A percentile compares a stretch with the other conserved stretches of the same genome.
Conservation (phyloP, 2,329 filamentous ascomycete genomes). For the Verticillium dahliae region DNA sequence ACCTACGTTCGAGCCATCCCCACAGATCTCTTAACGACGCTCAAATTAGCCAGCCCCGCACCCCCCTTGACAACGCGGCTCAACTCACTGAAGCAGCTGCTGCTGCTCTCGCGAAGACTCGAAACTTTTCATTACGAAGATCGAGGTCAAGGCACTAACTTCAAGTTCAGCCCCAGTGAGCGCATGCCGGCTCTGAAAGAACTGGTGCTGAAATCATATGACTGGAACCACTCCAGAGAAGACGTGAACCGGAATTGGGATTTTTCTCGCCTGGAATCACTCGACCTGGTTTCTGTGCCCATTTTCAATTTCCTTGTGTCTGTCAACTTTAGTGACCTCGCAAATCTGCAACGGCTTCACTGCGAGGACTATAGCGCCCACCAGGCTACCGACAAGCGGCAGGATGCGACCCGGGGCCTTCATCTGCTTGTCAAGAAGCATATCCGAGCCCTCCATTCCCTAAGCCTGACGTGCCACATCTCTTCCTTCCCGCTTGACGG, state of each 20-base stretch:
- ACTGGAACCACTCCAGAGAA: slow-evolving; percentile 36
- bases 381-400: slow-evolving; percentile 23
- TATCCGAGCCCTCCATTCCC: slow-evolving; percentile 26
- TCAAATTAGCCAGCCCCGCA: slow-evolving; percentile 30
- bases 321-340: slow-evolving; percentile 28
- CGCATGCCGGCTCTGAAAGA: slow-evolving; percentile 34
- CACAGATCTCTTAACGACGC: slow-evolving; percentile 27
- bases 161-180: slow-evolving; percentile 30
- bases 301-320: slow-evolving; percentile 36
- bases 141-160: slow-evolving; percentile 36
- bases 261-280: slow-evolving; percentile 32
- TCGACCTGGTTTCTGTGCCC: slow-evolving; percentile 37
- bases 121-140: slow-evolving; percentile 35
- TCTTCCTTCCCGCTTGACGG: slow-evolving; percentile 31
- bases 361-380: slow-evolving; percentile 40
- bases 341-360: slow-evolving; percentile 27
- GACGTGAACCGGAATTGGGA: slow-evolving; percentile 37
- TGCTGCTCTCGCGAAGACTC: slow-evolving; percentile 27
- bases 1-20: slow-evolving; percentile 32
- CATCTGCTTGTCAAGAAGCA: slow-evolving; percentile 29
- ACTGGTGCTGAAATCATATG: slow-evolving; percentile 37
- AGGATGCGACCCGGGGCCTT: slow-evolving; percentile 31
- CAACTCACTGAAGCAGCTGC: slow-evolving; percentile 33
- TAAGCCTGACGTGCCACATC: slow-evolving; percentile 36
- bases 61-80: slow-evolving; percentile 33